phyloP scores from a whole-genome alignment of 768 basidiomycete species.

The Amanita brunnescens region DNA sequence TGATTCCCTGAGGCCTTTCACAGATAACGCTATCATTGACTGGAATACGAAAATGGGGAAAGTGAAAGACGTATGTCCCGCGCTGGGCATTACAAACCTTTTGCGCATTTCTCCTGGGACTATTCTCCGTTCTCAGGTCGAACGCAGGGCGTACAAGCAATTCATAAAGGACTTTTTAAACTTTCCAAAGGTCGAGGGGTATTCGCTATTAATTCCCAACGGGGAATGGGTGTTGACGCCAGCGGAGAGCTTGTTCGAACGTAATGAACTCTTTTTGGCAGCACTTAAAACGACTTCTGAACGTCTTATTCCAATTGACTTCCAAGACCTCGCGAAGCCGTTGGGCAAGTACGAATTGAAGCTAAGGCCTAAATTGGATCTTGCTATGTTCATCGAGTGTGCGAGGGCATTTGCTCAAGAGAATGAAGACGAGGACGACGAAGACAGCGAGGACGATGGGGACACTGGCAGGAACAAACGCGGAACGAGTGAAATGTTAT shows the following conservation, averaged over 20 bases:
- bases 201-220: conserved; percentile 26
- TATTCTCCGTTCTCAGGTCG: neutral
- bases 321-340: conserved; percentile 21
- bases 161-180: neutral
- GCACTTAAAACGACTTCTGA: conserved; percentile 24
- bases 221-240: conserved; percentile 15
- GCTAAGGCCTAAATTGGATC: conserved; percentile 18
- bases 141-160: neutral
- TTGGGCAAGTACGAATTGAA: conserved; percentile 24
- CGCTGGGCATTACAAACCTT: neutral
- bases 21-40: neutral
- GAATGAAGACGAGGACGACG: neutral
- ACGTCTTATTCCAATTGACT: conserved; percentile 22
- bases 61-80: neutral
- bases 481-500: conserved; percentile 25
- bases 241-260: conserved; percentile 25
- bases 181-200: neutral
- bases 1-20: neutral
- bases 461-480: no score
- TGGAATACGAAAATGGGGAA: neutral
- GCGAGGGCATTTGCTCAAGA: conserved; percentile 23
- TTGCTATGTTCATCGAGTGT: conserved; percentile 28
- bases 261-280: conserved; percentile 26
- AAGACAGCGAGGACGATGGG: conserved; percentile 15
- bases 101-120: neutral